A percentile compares a stretch with the other conserved stretches of the same genome.
Conservation (phyloP, 257 asterid species). For the Penstemon barbatus region DNA sequence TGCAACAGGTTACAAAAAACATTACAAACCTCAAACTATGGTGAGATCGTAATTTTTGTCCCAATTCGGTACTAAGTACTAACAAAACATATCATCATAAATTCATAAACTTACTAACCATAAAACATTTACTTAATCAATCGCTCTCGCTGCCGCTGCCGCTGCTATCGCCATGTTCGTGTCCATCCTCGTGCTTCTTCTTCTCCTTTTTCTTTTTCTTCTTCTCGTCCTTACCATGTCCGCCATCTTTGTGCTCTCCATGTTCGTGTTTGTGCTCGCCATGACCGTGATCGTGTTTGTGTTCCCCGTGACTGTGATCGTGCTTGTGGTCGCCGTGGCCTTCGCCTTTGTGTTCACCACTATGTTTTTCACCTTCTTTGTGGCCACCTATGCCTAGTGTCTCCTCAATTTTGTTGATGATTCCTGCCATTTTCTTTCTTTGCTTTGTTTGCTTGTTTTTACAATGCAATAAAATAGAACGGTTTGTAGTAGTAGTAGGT, state of each 20-base stretch:
- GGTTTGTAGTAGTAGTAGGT: background rate
- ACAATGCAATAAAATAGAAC: background rate
- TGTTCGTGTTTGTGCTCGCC: slow-evolving; percentile 31
- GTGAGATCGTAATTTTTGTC: too few relatives aligned
- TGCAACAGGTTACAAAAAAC: too few relatives aligned
- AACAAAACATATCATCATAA: too few relatives aligned
- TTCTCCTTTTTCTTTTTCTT: slow-evolving; percentile 43
- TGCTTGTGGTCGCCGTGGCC: slow-evolving; percentile 20
- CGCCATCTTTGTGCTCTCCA: slow-evolving; percentile 37
- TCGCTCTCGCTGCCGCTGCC: slow-evolving; percentile 61
- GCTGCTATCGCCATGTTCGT: slow-evolving; percentile 28
- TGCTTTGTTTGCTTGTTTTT: background rate
- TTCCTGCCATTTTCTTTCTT: slow-evolving; percentile 59
- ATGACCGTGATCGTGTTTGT: slow-evolving; percentile 26
- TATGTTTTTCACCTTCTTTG: slow-evolving; percentile 49
- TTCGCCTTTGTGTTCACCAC: slow-evolving; percentile 34
- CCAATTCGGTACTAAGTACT: too few relatives aligned
- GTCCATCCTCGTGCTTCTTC: slow-evolving; percentile 38
- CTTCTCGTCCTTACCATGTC: slow-evolving; percentile 25
- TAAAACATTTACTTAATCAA: background rate
- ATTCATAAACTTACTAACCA: too few relatives aligned
- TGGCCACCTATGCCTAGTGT: slow-evolving; percentile 45
- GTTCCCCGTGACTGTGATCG: slow-evolving; percentile 30
- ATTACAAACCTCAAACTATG: too few relatives aligned
- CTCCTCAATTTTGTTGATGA: slow-evolving; percentile 52